Percentiles rank a stretch among this genome's conserved stretches.
These are phyloP conservation scores for Taphrina betulina DNA, from an alignment of 1,139 yeast species.

Conservation along the genomic window DNA sequence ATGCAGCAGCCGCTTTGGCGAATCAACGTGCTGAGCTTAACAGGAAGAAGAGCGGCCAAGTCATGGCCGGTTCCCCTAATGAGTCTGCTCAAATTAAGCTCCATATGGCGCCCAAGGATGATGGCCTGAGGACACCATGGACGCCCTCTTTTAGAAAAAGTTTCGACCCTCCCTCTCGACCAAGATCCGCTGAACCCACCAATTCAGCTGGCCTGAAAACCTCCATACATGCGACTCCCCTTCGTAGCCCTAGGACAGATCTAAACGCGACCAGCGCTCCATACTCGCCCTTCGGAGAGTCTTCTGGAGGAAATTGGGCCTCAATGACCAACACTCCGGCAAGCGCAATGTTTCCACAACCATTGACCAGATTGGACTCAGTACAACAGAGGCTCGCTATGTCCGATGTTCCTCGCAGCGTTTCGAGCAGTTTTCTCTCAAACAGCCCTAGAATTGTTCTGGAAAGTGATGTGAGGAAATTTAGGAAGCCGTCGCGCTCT, in stretches of 20 bases:
- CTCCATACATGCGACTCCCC: conserved; percentile 13
- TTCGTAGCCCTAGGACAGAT: conserved; percentile 19
- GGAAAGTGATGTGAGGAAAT: conserved; percentile 43
- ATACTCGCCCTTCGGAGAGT: conserved; percentile 35
- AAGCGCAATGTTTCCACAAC: conserved; percentile 29
- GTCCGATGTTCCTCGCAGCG: background rate
- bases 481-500: conserved; percentile 38
- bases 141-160: conserved; percentile 22
- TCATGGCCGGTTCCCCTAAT: background rate
- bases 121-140: conserved; percentile 28
- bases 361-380: conserved; percentile 7
- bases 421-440: conserved; percentile 24
- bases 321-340: conserved; percentile 39
- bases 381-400: conserved; percentile 46
- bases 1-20: conserved; percentile 34
- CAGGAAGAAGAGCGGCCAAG: conserved; percentile 20
- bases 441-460: conserved; percentile 34
- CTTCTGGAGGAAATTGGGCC: conserved; percentile 38
- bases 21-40: conserved; percentile 33
- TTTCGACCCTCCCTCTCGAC: conserved; percentile 16
- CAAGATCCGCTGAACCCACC: conserved; percentile 30
- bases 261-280: conserved; percentile 26
- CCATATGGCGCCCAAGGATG: conserved; percentile 17
- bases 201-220: conserved; percentile 3
- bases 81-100: conserved; percentile 6